Evolutionary conservation across 2,329 filamentous ascomycete genomes (phyloP), one percentile per base, ranked within the genome.

Genomic region (Cytospora leucostoma): DNA sequence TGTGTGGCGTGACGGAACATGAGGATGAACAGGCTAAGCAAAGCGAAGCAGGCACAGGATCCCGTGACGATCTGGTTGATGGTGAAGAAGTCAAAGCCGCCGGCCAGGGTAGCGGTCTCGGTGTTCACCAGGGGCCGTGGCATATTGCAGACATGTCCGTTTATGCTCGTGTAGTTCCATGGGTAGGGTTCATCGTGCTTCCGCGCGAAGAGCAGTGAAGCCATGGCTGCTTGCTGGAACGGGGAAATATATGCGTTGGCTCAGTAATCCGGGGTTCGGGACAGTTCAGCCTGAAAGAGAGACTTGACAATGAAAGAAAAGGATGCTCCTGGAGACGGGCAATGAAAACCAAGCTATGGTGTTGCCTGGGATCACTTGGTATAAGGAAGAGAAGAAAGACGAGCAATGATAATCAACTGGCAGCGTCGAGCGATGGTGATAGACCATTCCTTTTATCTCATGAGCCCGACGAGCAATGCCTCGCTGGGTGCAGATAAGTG

Each of bases 1-100:
- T 76, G 75, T 4, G 72, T 49, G 40, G 65, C 49, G n/a, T 61
- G 61, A 2, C 60, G 49, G n/a, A 34, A n/a, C 61, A 65, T 21
- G 49, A 67, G 38, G n/a, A 65, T 8, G 44, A 65, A n/a, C n/a
- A 66, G 44, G 54, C 67, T 50, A 44, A 62, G 27, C 32, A 62
- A 32, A 27, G 63, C 44, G 40, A 67, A 67, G 44, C 53, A 57
- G 27, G 62, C 65, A 49, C 62, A 67, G 10, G 59, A 57, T 15
- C 66, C 63, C 0, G 61, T 66, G 55, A 68, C 52, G 44, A 62
- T 66, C 56, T 57, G 51, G 54, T 62, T 63, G 40, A 67, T 56
- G 17, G 61, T 52, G 56, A 54, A 65, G 61, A 66, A 67, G 34
- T 63, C 59, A 15, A 35, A n/a, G 57, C 62, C 62, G 40, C 64